These are phyloP conservation scores for Geosmithia putterillii DNA, from an alignment of 2,329 filamentous ascomycete genomes.

Conservation along the genomic window DNA sequence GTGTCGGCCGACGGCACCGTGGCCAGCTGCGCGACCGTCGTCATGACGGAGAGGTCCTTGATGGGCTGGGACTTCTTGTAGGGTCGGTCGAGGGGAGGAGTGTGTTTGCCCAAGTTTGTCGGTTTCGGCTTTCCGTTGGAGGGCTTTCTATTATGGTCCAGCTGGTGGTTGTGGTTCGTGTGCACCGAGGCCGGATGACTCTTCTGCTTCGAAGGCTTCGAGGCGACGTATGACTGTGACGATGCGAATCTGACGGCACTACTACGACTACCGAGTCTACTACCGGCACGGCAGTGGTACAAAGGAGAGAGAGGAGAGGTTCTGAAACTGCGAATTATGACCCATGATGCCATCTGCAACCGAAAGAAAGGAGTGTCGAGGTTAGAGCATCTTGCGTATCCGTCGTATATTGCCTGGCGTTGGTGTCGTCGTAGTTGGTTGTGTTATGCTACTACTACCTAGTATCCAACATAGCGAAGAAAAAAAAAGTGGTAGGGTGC, in stretches of 20 bases:
- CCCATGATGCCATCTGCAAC: conserved; percentile 1
- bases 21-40: conserved; percentile 60
- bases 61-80: not conserved
- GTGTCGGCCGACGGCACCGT: conserved; percentile 83
- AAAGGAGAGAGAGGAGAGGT: not conserved
- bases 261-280: not conserved
- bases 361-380: not conserved
- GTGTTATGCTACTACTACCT: not conserved
- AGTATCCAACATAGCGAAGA: not conserved
- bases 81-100: not conserved
- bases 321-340: not conserved
- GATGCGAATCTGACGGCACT: not conserved
- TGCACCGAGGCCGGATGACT: too few species aligned
- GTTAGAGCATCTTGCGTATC: not conserved
- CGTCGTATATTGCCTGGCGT: not conserved
- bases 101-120: not conserved
- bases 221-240: too few species aligned
- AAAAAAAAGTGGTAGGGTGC: not conserved
- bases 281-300: not conserved
- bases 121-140: not conserved
- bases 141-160: too few species aligned
- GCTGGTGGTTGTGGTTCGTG: too few species aligned
- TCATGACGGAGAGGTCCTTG: conserved; percentile 41
- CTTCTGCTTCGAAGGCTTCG: too few species aligned
- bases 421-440: not conserved